Evolutionary conservation across 306 rosid genomes (phyloP).

Genomic region (Castanospermum australe): DNA sequence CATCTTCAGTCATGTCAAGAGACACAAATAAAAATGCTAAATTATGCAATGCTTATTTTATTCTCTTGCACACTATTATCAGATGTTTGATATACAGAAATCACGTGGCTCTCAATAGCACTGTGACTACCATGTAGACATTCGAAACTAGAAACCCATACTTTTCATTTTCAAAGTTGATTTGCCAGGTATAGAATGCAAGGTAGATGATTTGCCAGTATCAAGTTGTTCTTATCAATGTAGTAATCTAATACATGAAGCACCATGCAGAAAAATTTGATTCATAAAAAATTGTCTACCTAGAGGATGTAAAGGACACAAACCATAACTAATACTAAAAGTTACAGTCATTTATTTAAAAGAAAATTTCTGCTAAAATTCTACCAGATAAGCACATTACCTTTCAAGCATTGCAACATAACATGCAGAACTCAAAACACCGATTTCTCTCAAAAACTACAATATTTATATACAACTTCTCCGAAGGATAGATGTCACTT

Average conservation of each 20-base stretch:
- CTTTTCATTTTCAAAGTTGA: neutral
- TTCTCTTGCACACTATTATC: neutral
- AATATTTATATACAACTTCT: neutral
- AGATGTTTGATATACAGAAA: conserved; percentile 17
- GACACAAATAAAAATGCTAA: neutral
- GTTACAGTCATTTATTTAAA: neutral
- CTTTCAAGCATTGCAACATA: neutral
- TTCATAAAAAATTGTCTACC: neutral
- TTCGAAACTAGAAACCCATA: neutral
- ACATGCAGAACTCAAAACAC: conserved; percentile 15
- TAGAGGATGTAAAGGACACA: neutral
- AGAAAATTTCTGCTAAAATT: neutral
- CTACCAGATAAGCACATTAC: conserved; percentile 1
- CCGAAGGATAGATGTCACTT: conserved; percentile 39
- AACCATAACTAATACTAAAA: neutral
- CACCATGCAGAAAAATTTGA: neutral
- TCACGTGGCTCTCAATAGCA: neutral
- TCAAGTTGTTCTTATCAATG: neutral
- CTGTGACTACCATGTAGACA: conserved; percentile 2
- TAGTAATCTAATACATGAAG: neutral
- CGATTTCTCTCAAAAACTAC: conserved; percentile 10
- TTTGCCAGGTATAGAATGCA: conserved; percentile 19
- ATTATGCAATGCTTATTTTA: conserved; percentile 4
- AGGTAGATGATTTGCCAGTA: neutral
- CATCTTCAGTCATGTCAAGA: conserved; percentile 8